Conservation (phyloP, 1,139 yeast species). For the Pichia sp. region DNA sequence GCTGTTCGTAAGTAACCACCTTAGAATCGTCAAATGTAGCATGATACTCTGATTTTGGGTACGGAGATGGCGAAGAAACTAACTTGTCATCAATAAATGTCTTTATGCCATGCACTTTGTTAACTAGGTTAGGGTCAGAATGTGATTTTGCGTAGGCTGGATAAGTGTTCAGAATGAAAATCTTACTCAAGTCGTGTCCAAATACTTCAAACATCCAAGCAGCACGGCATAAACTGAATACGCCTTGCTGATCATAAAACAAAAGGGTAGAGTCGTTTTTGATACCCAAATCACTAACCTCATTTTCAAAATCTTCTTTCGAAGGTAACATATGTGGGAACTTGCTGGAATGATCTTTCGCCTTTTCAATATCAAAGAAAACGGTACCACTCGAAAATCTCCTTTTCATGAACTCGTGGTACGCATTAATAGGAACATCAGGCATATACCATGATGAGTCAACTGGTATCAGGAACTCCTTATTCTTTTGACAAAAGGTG, state of each 20-base stretch:
- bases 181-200: slow-evolving; percentile 59
- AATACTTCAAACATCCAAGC: slow-evolving; percentile 83
- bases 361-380: slow-evolving; percentile 74
- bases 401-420: slow-evolving; percentile 50
- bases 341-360: slow-evolving; percentile 52
- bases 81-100: slow-evolving; percentile 22
- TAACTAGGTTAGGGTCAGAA: slow-evolving; percentile 32
- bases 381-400: slow-evolving; percentile 61
- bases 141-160: slow-evolving; percentile 41
- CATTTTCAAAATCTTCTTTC: slow-evolving; percentile 47
- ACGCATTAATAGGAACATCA: slow-evolving; percentile 56
- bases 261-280: slow-evolving; percentile 55
- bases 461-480: slow-evolving; percentile 51
- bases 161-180: slow-evolving; percentile 68
- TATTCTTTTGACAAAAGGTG: slow-evolving; percentile 14
- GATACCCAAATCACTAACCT: slow-evolving; percentile 49
- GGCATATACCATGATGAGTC: slow-evolving; percentile 97
- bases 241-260: slow-evolving; percentile 82
- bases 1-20: slow-evolving; percentile 63
- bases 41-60: slow-evolving; percentile 35
- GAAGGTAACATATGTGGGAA: slow-evolving; percentile 92
- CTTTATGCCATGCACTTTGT: slow-evolving; percentile 29
- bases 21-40: slow-evolving; percentile 41
- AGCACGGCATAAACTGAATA: slow-evolving; percentile 84
- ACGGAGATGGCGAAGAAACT: slow-evolving; percentile 28